Conservation (phyloP, 805 yeast species). For the Candida endomychidarum region DNA sequence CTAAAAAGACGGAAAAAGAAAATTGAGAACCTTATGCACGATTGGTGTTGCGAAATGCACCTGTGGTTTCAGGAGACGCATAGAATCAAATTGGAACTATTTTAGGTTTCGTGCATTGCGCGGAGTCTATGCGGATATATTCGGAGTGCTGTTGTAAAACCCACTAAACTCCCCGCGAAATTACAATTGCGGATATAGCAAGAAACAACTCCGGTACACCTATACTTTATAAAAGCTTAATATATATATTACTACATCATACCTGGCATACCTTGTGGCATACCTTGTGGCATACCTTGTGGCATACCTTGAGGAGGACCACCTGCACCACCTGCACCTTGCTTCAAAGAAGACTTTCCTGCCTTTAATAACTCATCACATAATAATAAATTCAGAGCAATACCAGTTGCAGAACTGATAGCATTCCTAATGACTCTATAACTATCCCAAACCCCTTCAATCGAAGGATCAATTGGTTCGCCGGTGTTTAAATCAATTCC, state of each 20-base stretch:
- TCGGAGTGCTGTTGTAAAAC: neutral
- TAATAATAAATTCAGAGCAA: conserved; percentile 84
- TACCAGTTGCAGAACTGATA: conserved; percentile 87
- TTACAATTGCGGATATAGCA: neutral
- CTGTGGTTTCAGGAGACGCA: conserved; percentile 8
- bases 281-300: conserved; percentile 11
- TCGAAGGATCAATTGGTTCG: conserved; percentile 91
- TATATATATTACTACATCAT: conserved; percentile 4
- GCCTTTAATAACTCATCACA: conserved; percentile 98
- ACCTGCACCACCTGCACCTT: conserved; percentile 43
- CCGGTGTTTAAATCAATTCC: conserved; percentile 92
- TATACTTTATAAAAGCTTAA: too few relatives aligned
- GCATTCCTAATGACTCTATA: conserved; percentile 93
- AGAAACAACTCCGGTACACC: neutral
- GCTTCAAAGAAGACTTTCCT: conserved; percentile 88
- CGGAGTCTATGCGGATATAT: conserved; percentile 3
- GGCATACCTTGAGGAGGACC: conserved; percentile 15
- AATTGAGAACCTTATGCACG: conserved; percentile 2
- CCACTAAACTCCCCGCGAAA: conserved; percentile 1
- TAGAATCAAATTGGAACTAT: neutral
- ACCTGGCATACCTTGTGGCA: conserved; percentile 14
- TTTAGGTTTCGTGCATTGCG: conserved; percentile 4
- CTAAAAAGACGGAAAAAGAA: conserved; percentile 5
- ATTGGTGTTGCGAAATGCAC: conserved; percentile 6
- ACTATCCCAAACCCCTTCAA: conserved; percentile 96